phyloP scores from a whole-genome alignment of 2,329 filamentous ascomycete genomes.

The Penicillium sp. region DNA sequence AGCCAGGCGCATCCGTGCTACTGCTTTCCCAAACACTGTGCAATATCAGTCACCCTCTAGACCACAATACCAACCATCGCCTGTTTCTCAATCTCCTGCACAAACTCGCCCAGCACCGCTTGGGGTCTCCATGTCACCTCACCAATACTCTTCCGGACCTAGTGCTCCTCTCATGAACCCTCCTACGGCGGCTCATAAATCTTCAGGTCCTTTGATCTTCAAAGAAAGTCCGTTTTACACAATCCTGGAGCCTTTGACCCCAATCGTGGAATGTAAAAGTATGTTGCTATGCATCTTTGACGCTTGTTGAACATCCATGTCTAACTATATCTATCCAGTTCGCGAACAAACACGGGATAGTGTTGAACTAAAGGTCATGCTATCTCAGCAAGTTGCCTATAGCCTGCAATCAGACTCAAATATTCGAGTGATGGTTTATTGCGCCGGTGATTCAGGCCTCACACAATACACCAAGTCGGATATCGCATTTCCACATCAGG shows the following conservation, averaged over 20 bases:
- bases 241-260: slow-evolving; percentile 63
- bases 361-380: slow-evolving; percentile 57
- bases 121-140: slow-evolving; percentile 32
- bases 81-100: slow-evolving; percentile 24
- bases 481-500: slow-evolving; percentile 85
- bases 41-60: slow-evolving; percentile 23
- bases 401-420: slow-evolving; percentile 60
- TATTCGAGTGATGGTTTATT: slow-evolving; percentile 78
- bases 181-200: slow-evolving; percentile 27
- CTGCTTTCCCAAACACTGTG: slow-evolving; percentile 30
- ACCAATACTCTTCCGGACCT: slow-evolving; percentile 31
- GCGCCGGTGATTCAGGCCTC: slow-evolving; percentile 61
- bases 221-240: slow-evolving; percentile 85
- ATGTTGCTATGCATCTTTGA: slow-evolving; percentile 29
- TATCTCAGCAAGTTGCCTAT: slow-evolving; percentile 54
- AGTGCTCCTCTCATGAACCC: slow-evolving; percentile 1
- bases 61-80: slow-evolving; percentile 27
- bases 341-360: slow-evolving; percentile 60
- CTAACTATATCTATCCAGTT: slow-evolving; percentile 45
- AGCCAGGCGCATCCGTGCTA: slow-evolving; percentile 32
- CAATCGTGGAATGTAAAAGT: slow-evolving; percentile 70
- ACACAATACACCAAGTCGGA: slow-evolving; percentile 62
- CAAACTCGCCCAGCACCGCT: slow-evolving; percentile 28
- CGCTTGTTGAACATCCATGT: neutral
- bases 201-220: slow-evolving; percentile 52